These are phyloP conservation scores for Claviceps monticola DNA, from an alignment of 2,329 filamentous ascomycete genomes.

Conservation along the genomic window DNA sequence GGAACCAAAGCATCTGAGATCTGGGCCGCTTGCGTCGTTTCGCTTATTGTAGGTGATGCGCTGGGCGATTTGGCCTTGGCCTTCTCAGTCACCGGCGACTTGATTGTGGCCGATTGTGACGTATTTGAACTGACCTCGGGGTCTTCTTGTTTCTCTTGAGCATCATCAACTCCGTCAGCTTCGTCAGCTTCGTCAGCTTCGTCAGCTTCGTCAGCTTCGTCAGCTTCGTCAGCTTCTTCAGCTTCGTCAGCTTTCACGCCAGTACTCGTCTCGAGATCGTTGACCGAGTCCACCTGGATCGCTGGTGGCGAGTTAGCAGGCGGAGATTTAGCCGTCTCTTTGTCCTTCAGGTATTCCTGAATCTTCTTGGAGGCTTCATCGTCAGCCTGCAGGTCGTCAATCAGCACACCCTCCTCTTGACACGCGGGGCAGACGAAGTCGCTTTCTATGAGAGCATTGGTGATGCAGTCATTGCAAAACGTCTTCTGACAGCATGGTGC, in stretches of 20 bases:
- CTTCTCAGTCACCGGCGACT: slow-evolving; percentile 16
- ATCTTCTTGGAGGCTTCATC: slow-evolving; percentile 67
- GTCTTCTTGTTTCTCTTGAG: slow-evolving; percentile 15
- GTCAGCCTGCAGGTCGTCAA: slow-evolving; percentile 80
- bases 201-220: slow-evolving; percentile 18
- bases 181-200: slow-evolving; percentile 11
- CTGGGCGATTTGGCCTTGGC: slow-evolving; percentile 14
- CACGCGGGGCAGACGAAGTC: slow-evolving; percentile 93
- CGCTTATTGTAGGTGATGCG: slow-evolving; percentile 16
- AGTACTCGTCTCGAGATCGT: slow-evolving; percentile 22
- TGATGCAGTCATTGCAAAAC: slow-evolving; percentile 99
- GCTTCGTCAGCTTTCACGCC: slow-evolving; percentile 21
- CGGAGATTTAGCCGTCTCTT: slow-evolving; percentile 34
- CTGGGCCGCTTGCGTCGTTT: slow-evolving; percentile 11
- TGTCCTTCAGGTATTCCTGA: slow-evolving; percentile 54
- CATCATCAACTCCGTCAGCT: slow-evolving; percentile 12
- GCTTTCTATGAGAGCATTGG: slow-evolving; percentile 95
- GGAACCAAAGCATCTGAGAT: slow-evolving; percentile 16
- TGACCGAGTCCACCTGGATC: slow-evolving; percentile 22
- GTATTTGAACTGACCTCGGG: not conserved
- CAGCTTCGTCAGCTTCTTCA: slow-evolving; percentile 16
- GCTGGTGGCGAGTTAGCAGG: slow-evolving; percentile 14
- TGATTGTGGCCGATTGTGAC: slow-evolving; percentile 16
- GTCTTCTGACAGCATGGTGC: slow-evolving; percentile 97
- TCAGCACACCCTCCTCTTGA: slow-evolving; percentile 76